Percentiles rank a stretch among this genome's conserved stretches.
phyloP scores from a whole-genome alignment of 2,329 filamentous ascomycete species.

The Claviceps humidiphila region DNA sequence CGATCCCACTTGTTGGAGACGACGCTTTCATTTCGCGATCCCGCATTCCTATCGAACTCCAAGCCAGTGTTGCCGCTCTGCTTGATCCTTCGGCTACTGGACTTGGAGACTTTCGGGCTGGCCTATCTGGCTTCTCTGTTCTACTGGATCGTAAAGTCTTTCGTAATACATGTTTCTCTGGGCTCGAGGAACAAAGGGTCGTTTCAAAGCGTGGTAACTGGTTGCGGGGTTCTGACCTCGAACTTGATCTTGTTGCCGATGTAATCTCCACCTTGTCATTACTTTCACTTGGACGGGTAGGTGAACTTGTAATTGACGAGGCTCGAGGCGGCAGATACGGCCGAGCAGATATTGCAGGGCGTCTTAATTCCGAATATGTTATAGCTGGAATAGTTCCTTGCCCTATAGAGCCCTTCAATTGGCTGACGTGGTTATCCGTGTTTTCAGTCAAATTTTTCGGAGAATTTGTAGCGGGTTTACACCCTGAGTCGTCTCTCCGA shows the following conservation, averaged over 20 bases:
- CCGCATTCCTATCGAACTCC: constrained; percentile 33
- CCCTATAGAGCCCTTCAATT: constrained; percentile 52
- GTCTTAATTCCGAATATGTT: constrained; percentile 69
- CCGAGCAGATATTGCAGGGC: constrained; percentile 45
- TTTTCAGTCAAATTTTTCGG: constrained; percentile 12
- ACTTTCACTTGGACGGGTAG: constrained; percentile 16
- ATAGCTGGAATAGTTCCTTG: constrained; percentile 71
- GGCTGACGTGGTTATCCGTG: constrained; percentile 8
- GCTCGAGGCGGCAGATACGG: constrained; percentile 41
- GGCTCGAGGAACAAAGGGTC: constrained; percentile 37
- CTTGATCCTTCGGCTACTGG: constrained; percentile 39
- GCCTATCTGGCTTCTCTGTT: constrained; percentile 28
- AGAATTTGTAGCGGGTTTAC: constrained; percentile 5
- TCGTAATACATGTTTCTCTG: constrained; percentile 48
- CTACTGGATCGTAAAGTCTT: constrained; percentile 44
- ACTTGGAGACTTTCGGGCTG: constrained; percentile 27
- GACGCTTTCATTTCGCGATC: constrained; percentile 20
- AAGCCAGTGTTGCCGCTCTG: constrained; percentile 52
- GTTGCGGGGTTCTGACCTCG: constrained; percentile 20
- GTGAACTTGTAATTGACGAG: constrained; percentile 35
- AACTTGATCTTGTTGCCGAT: constrained; percentile 10
- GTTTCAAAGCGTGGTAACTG: constrained; percentile 22
- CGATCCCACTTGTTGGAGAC: constrained; percentile 12
- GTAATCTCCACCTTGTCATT: constrained; percentile 10
- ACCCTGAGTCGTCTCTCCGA: constrained; percentile 26